Evolutionary conservation across 1,284 basidiomycete species (phyloP).

Genomic region (Cronartium quercuum): DNA sequence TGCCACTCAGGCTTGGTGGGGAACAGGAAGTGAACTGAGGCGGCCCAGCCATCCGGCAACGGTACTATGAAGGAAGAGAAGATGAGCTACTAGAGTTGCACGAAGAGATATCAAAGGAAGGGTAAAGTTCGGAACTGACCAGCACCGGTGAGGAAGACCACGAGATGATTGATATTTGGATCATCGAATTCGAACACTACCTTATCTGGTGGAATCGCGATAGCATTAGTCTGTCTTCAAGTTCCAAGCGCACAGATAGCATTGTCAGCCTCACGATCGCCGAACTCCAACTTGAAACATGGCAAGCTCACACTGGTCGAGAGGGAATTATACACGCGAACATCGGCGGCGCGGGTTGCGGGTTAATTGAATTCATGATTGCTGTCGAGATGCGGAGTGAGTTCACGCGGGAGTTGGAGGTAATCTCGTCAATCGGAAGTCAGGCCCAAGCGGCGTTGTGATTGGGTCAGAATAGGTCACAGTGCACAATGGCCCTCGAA

Average conservation of each 20-base stretch:
- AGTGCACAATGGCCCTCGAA: no score
- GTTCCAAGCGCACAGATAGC: not conserved
- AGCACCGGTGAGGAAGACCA: constrained; percentile 77
- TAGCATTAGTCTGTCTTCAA: constrained; percentile 8
- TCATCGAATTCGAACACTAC: constrained; percentile 71
- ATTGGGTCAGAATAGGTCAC: no score
- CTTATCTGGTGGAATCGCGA: constrained; percentile 9
- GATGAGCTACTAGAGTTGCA: not conserved
- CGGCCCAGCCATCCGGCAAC: constrained; percentile 81
- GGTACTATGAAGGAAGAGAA: constrained; percentile 55
- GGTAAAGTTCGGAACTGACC: constrained; percentile 54
- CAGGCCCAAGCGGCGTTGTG: no score
- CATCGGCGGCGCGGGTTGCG: constrained; percentile 9
- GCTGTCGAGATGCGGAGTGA: no score
- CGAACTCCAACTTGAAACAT: not conserved
- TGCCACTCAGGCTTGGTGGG: constrained; percentile 69
- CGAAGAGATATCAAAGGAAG: not conserved
- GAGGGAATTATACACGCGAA: constrained; percentile 34
- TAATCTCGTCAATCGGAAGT: no score
- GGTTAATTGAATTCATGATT: no score
- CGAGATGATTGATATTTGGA: constrained; percentile 79
- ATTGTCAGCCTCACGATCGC: not conserved
- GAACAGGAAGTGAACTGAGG: constrained; percentile 82
- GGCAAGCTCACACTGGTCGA: constrained; percentile 14
- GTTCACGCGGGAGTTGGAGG: no score